phyloP scores from a whole-genome alignment of 2,329 filamentous ascomycete genomes.

The Onygenales sp. region DNA sequence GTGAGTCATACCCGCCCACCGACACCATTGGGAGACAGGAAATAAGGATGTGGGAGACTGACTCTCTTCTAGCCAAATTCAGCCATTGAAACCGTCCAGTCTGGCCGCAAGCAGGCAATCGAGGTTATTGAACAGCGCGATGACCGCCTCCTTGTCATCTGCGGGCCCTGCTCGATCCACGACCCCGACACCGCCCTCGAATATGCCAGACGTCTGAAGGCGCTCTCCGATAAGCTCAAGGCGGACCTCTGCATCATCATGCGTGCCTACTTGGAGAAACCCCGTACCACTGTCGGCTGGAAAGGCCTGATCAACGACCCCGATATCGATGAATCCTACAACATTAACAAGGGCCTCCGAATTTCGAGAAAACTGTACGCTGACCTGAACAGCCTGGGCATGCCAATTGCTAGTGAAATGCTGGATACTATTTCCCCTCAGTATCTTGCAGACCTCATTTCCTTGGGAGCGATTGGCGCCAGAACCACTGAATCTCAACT shows the following conservation, averaged over 20 bases:
- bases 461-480: conserved; percentile 88
- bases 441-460: conserved; percentile 93
- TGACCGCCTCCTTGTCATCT: conserved; percentile 86
- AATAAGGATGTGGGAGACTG: background rate
- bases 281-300: conserved; percentile 95
- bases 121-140: conserved; percentile 64
- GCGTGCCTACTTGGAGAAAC: conserved; percentile 98
- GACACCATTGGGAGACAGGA: background rate
- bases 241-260: conserved; percentile 87
- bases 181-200: conserved; percentile 81
- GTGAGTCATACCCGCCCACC: conserved; percentile 41
- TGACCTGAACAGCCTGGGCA: conserved; percentile 74
- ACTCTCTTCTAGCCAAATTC: conserved; percentile 22
- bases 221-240: conserved; percentile 67
- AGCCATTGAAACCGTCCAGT: conserved; percentile 34
- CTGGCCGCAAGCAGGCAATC: conserved; percentile 47
- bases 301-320: conserved; percentile 99
- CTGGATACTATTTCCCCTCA: conserved; percentile 97
- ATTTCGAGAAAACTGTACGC: conserved; percentile 89
- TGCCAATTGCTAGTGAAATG: conserved; percentile 98
- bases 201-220: conserved; percentile 72
- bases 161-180: conserved; percentile 95
- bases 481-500: conserved; percentile 94
- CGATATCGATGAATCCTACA: conserved; percentile 91
- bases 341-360: conserved; percentile 97